A percentile compares a stretch with the other conserved stretches of the same genome.
These are phyloP conservation scores for Pythium rhizo-oryzae DNA, from an alignment of 352 stramenopile species.

Conservation along the genomic window DNA sequence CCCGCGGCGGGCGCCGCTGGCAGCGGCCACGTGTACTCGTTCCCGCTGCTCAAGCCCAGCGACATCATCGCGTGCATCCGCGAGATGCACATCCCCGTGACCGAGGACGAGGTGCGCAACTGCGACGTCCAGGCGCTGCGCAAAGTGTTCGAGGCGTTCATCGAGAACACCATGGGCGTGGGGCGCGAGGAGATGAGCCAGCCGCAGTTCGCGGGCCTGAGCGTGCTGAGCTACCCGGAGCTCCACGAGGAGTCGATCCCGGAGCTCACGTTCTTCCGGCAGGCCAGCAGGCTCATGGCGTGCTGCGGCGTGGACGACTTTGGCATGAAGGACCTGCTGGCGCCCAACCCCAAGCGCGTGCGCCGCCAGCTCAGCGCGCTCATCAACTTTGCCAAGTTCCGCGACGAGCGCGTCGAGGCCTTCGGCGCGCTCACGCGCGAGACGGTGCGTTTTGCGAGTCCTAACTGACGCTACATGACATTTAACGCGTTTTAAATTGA, in stretches of 20 bases:
- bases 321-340: conserved; percentile 90
- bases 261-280: conserved; percentile 93
- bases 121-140: conserved; percentile 75
- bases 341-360: conserved; percentile 90
- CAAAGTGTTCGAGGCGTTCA: conserved; percentile 90
- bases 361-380: conserved; percentile 93
- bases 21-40: conserved; percentile 63
- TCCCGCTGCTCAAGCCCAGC: conserved; percentile 93
- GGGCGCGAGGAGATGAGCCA: conserved; percentile 92
- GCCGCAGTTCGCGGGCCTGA: conserved; percentile 84
- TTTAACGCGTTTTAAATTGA: neutral
- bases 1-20: neutral
- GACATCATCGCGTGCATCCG: conserved; percentile 93
- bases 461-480: too few species aligned
- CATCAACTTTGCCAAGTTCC: conserved; percentile 98
- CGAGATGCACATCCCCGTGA: conserved; percentile 91
- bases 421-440: conserved; percentile 54
- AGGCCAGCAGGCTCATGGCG: conserved; percentile 88
- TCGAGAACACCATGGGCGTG: conserved; percentile 90
- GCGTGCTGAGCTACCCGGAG: conserved; percentile 87
- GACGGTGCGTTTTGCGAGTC: conserved; percentile 35
- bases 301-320: conserved; percentile 96
- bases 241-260: conserved; percentile 94
- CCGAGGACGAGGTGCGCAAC: conserved; percentile 87
- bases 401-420: conserved; percentile 90